phyloP scores from a whole-genome alignment of 345 rosid genomes.

The Citrus reticulata region DNA sequence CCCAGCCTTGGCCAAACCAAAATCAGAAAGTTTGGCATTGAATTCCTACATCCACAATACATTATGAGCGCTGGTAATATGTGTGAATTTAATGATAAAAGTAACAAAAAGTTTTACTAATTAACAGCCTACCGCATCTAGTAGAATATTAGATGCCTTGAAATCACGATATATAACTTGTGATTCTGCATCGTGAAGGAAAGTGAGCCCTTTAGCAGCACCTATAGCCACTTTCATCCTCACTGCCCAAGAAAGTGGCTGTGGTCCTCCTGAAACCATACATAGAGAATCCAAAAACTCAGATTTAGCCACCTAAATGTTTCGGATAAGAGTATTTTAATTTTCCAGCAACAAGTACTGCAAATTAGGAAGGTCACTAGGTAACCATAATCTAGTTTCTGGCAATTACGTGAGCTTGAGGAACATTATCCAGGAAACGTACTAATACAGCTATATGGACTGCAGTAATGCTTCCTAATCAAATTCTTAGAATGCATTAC shows the following conservation, averaged over 20 bases:
- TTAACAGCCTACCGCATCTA: conserved; percentile 59
- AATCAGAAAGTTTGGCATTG: conserved; percentile 88
- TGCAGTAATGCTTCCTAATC: conserved; percentile 2
- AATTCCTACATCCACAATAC: conserved; percentile 55
- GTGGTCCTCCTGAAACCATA: conserved; percentile 61
- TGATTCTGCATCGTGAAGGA: conserved; percentile 86
- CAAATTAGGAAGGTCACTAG: conserved; percentile 22
- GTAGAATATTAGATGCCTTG: conserved; percentile 86
- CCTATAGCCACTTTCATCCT: conserved; percentile 83
- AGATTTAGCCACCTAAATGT: background rate
- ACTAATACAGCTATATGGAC: background rate
- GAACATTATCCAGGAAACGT: background rate
- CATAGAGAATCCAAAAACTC: background rate
- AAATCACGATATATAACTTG: conserved; percentile 92
- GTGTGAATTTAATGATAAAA: background rate
- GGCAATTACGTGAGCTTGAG: background rate
- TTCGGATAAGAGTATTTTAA: background rate
- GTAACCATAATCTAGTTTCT: conserved; percentile 3
- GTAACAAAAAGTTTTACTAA: background rate
- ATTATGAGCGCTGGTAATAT: conserved; percentile 9
- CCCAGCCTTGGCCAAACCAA: conserved; percentile 97
- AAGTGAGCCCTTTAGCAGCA: conserved; percentile 91
- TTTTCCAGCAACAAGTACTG: background rate
- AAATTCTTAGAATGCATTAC: conserved; percentile 18
- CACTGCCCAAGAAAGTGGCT: conserved; percentile 80